Evolutionary conservation across 1,139 yeast genomes (phyloP), one percentile per base, ranked within the genome.

Genomic region (Kodamaea sp.): DNA sequence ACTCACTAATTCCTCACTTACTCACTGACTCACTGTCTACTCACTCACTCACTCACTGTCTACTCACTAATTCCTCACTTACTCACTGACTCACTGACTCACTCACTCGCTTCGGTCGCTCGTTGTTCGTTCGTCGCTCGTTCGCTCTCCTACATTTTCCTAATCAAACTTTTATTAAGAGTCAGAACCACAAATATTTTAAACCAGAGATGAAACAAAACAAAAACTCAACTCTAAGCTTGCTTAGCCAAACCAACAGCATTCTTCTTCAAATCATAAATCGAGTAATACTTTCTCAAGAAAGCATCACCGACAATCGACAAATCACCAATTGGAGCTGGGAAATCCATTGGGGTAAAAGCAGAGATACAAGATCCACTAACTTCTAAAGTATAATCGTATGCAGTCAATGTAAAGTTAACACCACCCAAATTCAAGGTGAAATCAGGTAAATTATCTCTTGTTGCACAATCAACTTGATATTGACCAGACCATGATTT

Each of bases 401-500:
- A 81, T 35, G 97, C 84, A 45, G 83, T 60, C 59, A 92, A 79
- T 39, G 96, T 84, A 71, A 90, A 92, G 73, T 90, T 88, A 71
- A 84, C 76, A 47, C 97, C 97, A 44, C 79, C 81, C 51, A 92
- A 83, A 60, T 75, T 88, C 65, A 92, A 82, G 36, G 97, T 89
- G 63, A 92, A 73, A 58, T 90, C 96, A 39, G 97, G 97, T 62
- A 92, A 77, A 27, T 73, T 59, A 50, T 78, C 90, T 71, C 96
- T 86, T 42, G 78, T 68, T 36, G 70, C 87, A 75, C 98, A 92
- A 42, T 92, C 97, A 52, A 92, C 70, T 41, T 87, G 74, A 75
- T 92, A 92, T 75, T 92, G 97, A 50, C 98, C 98, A 40, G 92
- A 81, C 97, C 97, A 92, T 32, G 89, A 81, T 73, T 89, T 90